Evolutionary conservation across 805 yeast genomes (phyloP), one percentile per base, ranked within the genome.

Genomic region (Metschnikowia kunwiensis): DNA sequence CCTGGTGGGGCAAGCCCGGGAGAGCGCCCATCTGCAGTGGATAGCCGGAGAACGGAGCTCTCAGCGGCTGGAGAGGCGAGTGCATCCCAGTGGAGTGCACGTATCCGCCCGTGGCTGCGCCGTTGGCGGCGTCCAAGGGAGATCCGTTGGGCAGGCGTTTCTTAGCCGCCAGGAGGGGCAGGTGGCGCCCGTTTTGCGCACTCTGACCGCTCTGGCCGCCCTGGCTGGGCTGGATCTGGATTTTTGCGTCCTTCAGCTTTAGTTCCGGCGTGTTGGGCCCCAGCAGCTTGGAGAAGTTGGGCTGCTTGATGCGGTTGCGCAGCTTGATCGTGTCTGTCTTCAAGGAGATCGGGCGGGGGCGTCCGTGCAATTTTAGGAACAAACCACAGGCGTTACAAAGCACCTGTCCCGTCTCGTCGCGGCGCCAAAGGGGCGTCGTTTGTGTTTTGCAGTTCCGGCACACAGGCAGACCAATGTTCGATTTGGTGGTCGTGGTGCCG

Each of bases 311-410:
- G 53, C 97, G 75, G 57, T 89, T 89, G 56, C 97, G 74, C 27
- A 93, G 81, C 63, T 88, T 87, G 58, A 89, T 89, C 19, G 89
- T 88, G 63, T 89, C 95, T 8, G 96, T 86, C 59, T 89, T 89
- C 53, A 89, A 69, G 16, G 88, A 79, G 36, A 88, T 88, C 5
- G 97, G 97, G 52, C 97, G 73, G 24, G 96, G 86, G 36, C 95
- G 76, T 16, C 96, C 96, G 56, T 89, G 97, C 27, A 89, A 72
- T 62, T 89, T 89, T 53, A 86, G 73, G 51, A 91, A 91, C 42
- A 91, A 67, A 0, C 97, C 98, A 66, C 98, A 91, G 0, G 97
- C 97, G 64, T 89, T 89, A 60, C 97, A 89, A 31, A 89, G 71
- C 22, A 89, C 95, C 51, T 67, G 72, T 11, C 95, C 95, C 8